These are phyloP conservation scores for Buxus sempervirens DNA, from an alignment of 164 flowering plant genomes.

Conservation along the genomic window DNA sequence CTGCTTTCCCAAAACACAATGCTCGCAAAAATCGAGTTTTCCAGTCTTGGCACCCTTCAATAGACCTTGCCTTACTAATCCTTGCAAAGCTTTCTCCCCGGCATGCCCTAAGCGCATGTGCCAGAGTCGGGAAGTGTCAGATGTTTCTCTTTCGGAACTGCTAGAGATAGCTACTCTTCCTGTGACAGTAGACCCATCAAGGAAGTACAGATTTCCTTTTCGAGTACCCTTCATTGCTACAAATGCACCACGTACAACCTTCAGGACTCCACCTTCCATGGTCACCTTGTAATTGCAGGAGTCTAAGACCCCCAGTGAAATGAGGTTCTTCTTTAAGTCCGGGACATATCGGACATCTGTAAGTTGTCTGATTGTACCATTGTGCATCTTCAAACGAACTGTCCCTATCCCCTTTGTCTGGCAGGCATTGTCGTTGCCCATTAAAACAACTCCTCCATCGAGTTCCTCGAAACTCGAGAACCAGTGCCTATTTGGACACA, in stretches of 20 bases:
- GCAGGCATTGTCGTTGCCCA: conserved; percentile 6
- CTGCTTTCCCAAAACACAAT: conserved; percentile 10
- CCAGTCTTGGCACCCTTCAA: conserved; percentile 13
- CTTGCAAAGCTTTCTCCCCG: conserved; percentile 11
- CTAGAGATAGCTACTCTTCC: background rate
- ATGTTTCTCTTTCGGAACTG: background rate
- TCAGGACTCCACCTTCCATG: conserved; percentile 8
- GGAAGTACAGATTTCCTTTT: background rate
- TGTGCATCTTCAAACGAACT: conserved; percentile 6
- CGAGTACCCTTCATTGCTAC: conserved; percentile 8
- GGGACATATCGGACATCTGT: conserved; percentile 13
- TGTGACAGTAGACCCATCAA: background rate
- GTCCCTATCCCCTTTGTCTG: background rate
- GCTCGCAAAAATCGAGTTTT: conserved; percentile 5
- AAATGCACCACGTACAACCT: background rate
- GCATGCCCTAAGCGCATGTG: conserved; percentile 19
- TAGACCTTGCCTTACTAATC: conserved; percentile 4
- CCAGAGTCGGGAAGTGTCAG: conserved; percentile 6
- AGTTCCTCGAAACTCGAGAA: conserved; percentile 10
- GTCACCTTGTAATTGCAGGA: background rate
- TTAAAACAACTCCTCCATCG: conserved; percentile 13
- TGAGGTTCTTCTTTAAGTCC: conserved; percentile 13
- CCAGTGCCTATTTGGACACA: conserved; percentile 12
- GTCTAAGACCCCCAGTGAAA: conserved; percentile 11
- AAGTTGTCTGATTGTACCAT: conserved; percentile 4